phyloP scores from a whole-genome alignment of 2,329 filamentous ascomycete genomes.

The Neofusicoccum laricinum region DNA sequence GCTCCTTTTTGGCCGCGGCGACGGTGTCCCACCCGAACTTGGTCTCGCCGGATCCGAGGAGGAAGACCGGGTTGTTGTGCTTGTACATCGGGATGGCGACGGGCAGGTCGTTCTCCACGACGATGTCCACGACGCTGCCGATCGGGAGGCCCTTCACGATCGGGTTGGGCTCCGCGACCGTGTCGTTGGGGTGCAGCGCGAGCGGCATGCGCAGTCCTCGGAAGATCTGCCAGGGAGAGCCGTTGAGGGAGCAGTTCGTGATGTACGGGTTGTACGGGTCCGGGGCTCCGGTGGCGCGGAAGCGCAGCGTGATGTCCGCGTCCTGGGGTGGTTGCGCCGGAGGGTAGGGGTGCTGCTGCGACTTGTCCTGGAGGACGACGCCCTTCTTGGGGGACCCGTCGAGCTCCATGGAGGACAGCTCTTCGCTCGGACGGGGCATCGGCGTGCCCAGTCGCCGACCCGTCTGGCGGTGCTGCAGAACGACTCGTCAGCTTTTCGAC shows the following conservation, averaged over 20 bases:
- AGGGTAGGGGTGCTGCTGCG: constrained; percentile 19
- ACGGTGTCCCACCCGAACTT: constrained; percentile 18
- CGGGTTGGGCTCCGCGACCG: constrained; percentile 19
- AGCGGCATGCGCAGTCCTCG: constrained; percentile 20
- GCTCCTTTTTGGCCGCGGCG: constrained; percentile 7
- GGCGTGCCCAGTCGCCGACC: constrained; percentile 14
- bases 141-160: constrained; percentile 17
- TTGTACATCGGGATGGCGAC: constrained; percentile 21
- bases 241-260: constrained; percentile 22
- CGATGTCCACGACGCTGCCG: constrained; percentile 21
- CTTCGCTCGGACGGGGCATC: constrained; percentile 18
- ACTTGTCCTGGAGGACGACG: constrained; percentile 10
- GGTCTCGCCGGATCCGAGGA: constrained; percentile 17
- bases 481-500: constrained; percentile 6
- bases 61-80: constrained; percentile 20
- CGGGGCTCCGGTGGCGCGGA: constrained; percentile 21
- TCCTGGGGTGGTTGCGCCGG: constrained; percentile 9
- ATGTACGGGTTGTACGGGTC: constrained; percentile 22
- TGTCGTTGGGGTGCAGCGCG: constrained; percentile 17
- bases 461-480: neutral
- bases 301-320: constrained; percentile 20
- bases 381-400: constrained; percentile 18
- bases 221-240: constrained; percentile 21
- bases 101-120: constrained; percentile 20
- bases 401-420: constrained; percentile 16